These are phyloP conservation scores for Cladophialophora chaetospira DNA, from an alignment of 2,329 filamentous ascomycete genomes.

Conservation along the genomic window DNA sequence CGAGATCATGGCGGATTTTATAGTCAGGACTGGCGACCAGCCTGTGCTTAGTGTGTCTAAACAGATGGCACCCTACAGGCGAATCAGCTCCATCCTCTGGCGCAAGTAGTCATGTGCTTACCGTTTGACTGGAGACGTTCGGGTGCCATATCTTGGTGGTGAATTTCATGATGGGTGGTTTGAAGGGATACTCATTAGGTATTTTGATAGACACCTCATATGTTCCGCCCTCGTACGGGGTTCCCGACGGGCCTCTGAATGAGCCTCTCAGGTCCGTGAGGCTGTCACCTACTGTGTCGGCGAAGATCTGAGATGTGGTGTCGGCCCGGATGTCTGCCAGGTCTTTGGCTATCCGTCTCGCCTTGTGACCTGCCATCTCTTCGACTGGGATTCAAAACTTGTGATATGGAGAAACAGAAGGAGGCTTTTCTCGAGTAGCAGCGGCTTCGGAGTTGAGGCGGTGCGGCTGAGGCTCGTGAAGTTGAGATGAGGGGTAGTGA, in stretches of 20 bases:
- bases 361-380: conserved; percentile 58
- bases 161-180: conserved; percentile 87
- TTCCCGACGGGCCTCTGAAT: conserved; percentile 85
- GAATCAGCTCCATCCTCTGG: conserved; percentile 9
- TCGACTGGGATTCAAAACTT: too few relatives aligned
- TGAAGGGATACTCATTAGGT: conserved; percentile 87
- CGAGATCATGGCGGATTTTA: conserved; percentile 92
- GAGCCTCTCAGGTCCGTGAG: conserved; percentile 80
- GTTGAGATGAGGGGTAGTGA: neutral
- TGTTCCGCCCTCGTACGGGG: conserved; percentile 85
- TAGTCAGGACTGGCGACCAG: conserved; percentile 95
- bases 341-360: conserved; percentile 56
- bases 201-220: conserved; percentile 85
- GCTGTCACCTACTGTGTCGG: conserved; percentile 65
- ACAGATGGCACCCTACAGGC: conserved; percentile 82
- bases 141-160: conserved; percentile 96
- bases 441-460: neutral
- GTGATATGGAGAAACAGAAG: neutral
- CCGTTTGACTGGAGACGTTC: conserved; percentile 91
- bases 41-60: conserved; percentile 85
- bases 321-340: conserved; percentile 60
- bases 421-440: neutral
- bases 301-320: conserved; percentile 73
- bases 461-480: neutral
- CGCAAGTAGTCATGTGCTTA: conserved; percentile 48